These are phyloP conservation scores for Decorospora gaudefroyi DNA, from an alignment of 2,329 filamentous ascomycete genomes.

Conservation along the genomic window DNA sequence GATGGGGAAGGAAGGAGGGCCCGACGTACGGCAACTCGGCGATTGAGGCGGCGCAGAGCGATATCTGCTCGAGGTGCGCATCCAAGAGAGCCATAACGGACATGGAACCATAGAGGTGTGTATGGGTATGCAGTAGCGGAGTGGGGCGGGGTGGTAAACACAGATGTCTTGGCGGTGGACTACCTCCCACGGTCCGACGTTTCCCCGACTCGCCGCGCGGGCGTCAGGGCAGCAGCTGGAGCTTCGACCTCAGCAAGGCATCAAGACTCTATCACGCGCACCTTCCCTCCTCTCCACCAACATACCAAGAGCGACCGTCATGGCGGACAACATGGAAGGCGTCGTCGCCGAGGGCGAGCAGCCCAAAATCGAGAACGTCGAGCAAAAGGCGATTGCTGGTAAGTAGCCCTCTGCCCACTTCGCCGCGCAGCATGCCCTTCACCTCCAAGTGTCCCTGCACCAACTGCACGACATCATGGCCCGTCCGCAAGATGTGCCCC, in stretches of 20 bases:
- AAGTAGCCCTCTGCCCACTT: conserved; percentile 20
- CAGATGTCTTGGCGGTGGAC: conserved; percentile 17
- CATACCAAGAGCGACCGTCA: conserved; percentile 35
- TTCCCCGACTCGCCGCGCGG: conserved; percentile 17
- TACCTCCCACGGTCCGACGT: conserved; percentile 22
- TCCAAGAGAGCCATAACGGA: conserved; percentile 51
- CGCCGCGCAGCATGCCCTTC: conserved; percentile 23
- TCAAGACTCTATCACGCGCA: conserved; percentile 25
- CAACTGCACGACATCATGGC: conserved; percentile 25
- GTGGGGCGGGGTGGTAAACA: conserved; percentile 26
- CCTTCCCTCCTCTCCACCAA: conserved; percentile 18
- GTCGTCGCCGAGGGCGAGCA: conserved; percentile 50
- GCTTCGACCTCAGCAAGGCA: conserved; percentile 26
- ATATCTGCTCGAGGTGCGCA: conserved; percentile 57
- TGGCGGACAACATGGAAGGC: conserved; percentile 59
- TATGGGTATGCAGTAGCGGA: background rate
- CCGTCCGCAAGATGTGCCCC: conserved; percentile 35
- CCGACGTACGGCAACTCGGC: conserved; percentile 52
- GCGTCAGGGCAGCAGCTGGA: conserved; percentile 23
- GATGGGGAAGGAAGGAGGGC: background rate
- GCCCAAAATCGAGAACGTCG: conserved; percentile 48
- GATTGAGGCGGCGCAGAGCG: conserved; percentile 55
- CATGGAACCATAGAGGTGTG: conserved; percentile 6
- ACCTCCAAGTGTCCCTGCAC: conserved; percentile 30
- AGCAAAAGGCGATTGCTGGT: conserved; percentile 49